These are phyloP conservation scores for Leptosphaerulina australis DNA, from an alignment of 2,329 filamentous ascomycete species.

Conservation along the genomic window DNA sequence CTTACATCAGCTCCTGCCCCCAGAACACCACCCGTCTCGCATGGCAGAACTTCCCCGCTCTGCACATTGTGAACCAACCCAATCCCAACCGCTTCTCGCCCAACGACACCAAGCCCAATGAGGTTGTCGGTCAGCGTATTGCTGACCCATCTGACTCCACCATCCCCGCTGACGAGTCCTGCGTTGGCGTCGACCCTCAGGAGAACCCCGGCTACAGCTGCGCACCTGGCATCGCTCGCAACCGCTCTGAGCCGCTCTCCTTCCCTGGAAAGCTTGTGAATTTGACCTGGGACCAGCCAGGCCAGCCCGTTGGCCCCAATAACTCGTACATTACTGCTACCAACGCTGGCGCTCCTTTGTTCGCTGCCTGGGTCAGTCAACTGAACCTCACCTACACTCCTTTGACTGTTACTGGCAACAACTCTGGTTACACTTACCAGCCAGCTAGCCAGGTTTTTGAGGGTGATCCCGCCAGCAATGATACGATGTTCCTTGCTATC, in stretches of 20 bases:
- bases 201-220: constrained; percentile 65
- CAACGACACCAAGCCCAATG: constrained; percentile 65
- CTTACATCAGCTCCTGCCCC: constrained; percentile 80
- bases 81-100: constrained; percentile 72
- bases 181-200: constrained; percentile 61
- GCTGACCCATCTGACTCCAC: constrained; percentile 61
- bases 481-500: constrained; percentile 78
- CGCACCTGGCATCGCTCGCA: constrained; percentile 68
- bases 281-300: constrained; percentile 74
- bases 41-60: constrained; percentile 83
- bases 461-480: constrained; percentile 73
- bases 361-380: constrained; percentile 78
- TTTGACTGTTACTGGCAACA: constrained; percentile 68
- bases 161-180: constrained; percentile 57
- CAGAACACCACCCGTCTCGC: constrained; percentile 72
- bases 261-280: constrained; percentile 75
- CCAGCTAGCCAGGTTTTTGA: constrained; percentile 71
- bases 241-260: constrained; percentile 72
- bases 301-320: constrained; percentile 74
- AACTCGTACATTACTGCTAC: constrained; percentile 76
- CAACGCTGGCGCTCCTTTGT: constrained; percentile 64
- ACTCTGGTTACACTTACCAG: constrained; percentile 72
- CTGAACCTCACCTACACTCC: constrained; percentile 62
- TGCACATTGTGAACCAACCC: constrained; percentile 76
- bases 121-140: constrained; percentile 66